A percentile compares a stretch with the other conserved stretches of the same genome.
Conservation (phyloP, 2,329 filamentous ascomycete species). For the Dothideomycetes sp. region DNA sequence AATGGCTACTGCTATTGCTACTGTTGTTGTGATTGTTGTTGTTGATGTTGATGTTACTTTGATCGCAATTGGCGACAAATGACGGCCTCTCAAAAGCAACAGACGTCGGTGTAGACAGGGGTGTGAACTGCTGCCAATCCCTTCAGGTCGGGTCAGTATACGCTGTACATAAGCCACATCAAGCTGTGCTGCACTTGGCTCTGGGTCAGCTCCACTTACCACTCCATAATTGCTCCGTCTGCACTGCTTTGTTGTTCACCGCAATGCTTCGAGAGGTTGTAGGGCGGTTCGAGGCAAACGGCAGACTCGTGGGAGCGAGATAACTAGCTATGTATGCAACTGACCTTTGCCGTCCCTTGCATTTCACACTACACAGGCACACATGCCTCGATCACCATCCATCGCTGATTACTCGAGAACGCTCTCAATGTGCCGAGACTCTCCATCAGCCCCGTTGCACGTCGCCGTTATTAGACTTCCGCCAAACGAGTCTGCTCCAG, state of each 20-base stretch:
- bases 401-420: neutral
- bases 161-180: too few species aligned
- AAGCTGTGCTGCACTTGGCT: constrained; percentile 8
- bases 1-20: constrained; percentile 25
- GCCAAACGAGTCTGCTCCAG: constrained; percentile 10
- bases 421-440: constrained; percentile 7
- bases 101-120: constrained; percentile 40
- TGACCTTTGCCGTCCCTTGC: neutral
- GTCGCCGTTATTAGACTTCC: constrained; percentile 11
- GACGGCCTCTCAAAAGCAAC: constrained; percentile 31
- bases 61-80: too few species aligned
- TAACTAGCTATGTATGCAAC: constrained; percentile 12
- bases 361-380: constrained; percentile 3
- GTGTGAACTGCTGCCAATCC: constrained; percentile 33
- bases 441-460: constrained; percentile 7
- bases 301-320: constrained; percentile 3
- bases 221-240: constrained; percentile 6
- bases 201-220: constrained; percentile 1
- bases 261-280: neutral
- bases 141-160: constrained; percentile 5
- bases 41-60: too few species aligned
- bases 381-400: constrained; percentile 11
- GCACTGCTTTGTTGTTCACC: constrained; percentile 3
- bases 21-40: constrained; percentile 8
- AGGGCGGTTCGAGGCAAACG: constrained; percentile 1